Conservation (phyloP, 2,329 filamentous ascomycete genomes). For the Sporothrix pallida region DNA sequence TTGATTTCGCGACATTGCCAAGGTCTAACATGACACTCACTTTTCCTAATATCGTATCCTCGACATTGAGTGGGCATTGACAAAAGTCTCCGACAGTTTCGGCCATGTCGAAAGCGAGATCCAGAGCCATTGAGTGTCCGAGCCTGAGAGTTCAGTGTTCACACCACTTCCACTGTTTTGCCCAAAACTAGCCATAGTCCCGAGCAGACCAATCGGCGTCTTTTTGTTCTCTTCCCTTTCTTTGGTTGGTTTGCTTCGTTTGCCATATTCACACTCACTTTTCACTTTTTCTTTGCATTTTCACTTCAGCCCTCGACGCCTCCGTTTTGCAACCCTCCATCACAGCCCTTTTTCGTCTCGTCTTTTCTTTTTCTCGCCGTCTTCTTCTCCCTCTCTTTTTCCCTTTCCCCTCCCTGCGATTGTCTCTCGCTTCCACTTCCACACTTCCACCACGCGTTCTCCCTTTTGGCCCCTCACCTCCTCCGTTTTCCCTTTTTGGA, state of each 20-base stretch:
- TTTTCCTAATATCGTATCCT: no score
- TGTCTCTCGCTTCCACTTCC: not conserved
- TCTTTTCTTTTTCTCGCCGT: not conserved
- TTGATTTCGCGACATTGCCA: no score
- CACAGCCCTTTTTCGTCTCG: not conserved
- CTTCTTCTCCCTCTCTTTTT: not conserved
- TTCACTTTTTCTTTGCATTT: not conserved
- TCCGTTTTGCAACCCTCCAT: constrained; percentile 8
- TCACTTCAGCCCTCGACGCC: not conserved
- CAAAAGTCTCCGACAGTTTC: no score
- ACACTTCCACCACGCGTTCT: not conserved
- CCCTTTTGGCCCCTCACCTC: not conserved
- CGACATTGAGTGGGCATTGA: no score
- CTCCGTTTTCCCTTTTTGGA: constrained; percentile 3
- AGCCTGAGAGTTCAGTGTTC: no score
- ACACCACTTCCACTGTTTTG: no score
- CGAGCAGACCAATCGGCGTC: not conserved
- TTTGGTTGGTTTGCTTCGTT: not conserved
- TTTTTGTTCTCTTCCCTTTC: not conserved
- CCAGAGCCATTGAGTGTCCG: no score
- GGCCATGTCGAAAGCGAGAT: no score
- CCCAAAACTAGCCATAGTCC: not conserved
- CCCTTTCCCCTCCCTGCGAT: not conserved
- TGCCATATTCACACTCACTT: not conserved
- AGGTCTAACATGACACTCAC: no score